Conservation (phyloP, 345 rosid genomes). For the Salix dunnii region DNA sequence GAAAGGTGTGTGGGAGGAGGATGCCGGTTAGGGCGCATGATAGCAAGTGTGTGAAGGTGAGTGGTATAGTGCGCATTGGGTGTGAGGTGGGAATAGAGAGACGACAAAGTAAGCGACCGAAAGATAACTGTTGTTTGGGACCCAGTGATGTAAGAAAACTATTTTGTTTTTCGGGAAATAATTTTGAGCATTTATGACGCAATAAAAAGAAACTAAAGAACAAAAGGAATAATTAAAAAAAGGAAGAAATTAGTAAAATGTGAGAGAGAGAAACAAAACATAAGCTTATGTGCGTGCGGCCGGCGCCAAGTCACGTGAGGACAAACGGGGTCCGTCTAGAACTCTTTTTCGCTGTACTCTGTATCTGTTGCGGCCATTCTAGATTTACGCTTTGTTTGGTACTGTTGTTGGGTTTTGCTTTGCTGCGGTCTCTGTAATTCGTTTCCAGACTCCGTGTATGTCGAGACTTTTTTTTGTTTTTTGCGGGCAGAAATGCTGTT, state of each 20-base stretch:
- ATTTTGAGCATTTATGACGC: background rate
- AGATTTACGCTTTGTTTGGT: too few species aligned
- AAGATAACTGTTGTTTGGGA: constrained; percentile 37
- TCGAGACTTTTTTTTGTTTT: too few species aligned
- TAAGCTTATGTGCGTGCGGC: constrained; percentile 32
- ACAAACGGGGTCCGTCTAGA: constrained; percentile 38
- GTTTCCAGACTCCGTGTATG: too few species aligned
- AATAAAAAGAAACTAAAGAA: constrained; percentile 5
- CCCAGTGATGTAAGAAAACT: constrained; percentile 18
- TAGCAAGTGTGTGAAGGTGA: background rate
- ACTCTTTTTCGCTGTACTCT: background rate
- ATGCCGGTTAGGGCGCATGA: constrained; percentile 9
- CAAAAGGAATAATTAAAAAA: background rate
- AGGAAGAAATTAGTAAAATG: background rate
- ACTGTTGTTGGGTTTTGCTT: too few species aligned
- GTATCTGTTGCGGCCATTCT: too few species aligned
- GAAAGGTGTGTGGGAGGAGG: constrained; percentile 13
- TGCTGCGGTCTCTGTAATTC: too few species aligned
- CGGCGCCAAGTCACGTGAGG: constrained; percentile 34
- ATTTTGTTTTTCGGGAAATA: background rate
- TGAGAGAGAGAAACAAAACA: constrained; percentile 13
- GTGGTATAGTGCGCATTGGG: constrained; percentile 10
- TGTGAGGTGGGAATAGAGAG: constrained; percentile 19
- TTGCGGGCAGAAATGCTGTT: too few species aligned
- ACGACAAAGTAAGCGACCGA: constrained; percentile 43